phyloP scores from a whole-genome alignment of 768 basidiomycete species.

The Tephrocybe sp. region DNA sequence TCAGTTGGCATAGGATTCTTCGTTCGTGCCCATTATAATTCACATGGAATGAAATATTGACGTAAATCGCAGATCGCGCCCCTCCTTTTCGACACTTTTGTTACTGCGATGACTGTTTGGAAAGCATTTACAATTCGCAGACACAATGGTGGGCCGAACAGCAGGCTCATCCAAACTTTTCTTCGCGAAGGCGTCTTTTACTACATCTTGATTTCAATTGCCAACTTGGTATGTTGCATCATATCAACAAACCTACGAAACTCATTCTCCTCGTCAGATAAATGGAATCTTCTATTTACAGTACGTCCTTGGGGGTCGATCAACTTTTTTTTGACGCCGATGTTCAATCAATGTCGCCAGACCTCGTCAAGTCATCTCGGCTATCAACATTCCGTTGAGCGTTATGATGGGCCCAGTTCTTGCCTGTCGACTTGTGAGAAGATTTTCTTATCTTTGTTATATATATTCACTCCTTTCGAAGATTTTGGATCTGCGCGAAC shows the following conservation, averaged over 20 bases:
- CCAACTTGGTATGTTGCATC: slow-evolving; percentile 57
- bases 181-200: slow-evolving; percentile 86
- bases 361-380: slow-evolving; percentile 80
- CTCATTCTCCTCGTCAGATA: slow-evolving; percentile 36
- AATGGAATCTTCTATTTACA: slow-evolving; percentile 89
- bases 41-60: slow-evolving; percentile 2
- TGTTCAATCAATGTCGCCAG: slow-evolving; percentile 31
- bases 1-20: slow-evolving; percentile 46
- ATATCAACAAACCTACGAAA: background rate
- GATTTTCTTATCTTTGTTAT: slow-evolving; percentile 14
- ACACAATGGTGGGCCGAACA: slow-evolving; percentile 73
- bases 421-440: slow-evolving; percentile 68
- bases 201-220: slow-evolving; percentile 83
- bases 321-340: background rate
- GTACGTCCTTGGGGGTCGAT: slow-evolving; percentile 41
- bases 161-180: slow-evolving; percentile 81
- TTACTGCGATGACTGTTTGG: slow-evolving; percentile 79
- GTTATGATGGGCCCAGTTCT: slow-evolving; percentile 82
- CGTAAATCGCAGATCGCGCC: slow-evolving; percentile 64
- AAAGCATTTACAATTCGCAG: slow-evolving; percentile 78
- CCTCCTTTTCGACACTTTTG: slow-evolving; percentile 76
- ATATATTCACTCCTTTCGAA: slow-evolving; percentile 23
- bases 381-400: slow-evolving; percentile 81
- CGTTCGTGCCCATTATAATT: slow-evolving; percentile 35
- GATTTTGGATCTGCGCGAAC: slow-evolving; percentile 83